Evolutionary conservation across 495 filamentous ascomycete species (phyloP).

Genomic region (Daldinia bambusicola): DNA sequence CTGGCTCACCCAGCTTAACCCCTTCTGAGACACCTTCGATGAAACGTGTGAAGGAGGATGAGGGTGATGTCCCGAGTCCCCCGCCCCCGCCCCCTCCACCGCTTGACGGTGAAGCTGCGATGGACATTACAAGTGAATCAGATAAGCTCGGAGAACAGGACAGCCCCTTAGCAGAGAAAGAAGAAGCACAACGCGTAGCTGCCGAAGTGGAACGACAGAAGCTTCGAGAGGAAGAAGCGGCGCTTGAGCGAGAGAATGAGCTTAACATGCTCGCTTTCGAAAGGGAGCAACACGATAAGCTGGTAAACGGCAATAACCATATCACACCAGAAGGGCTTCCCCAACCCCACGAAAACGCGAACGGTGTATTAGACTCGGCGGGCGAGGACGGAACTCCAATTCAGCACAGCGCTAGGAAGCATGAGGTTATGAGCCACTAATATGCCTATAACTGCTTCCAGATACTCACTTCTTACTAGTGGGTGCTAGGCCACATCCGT

Average conservation of each 20-base stretch:
- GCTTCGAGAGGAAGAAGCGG: constrained; percentile 45
- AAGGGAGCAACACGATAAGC: constrained; percentile 40
- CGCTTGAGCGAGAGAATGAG: constrained; percentile 48
- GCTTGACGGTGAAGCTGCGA: constrained; percentile 45
- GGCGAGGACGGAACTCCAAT: constrained; percentile 16
- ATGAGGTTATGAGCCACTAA: constrained; percentile 51
- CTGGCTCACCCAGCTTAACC: constrained; percentile 47
- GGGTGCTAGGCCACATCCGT: not conserved
- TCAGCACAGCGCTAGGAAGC: constrained; percentile 38
- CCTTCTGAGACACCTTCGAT: constrained; percentile 58
- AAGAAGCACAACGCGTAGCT: constrained; percentile 55
- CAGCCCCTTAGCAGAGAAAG: constrained; percentile 50
- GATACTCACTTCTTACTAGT: not conserved
- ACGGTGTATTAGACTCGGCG: constrained; percentile 11
- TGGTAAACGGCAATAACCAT: constrained; percentile 31
- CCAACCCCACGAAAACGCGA: constrained; percentile 11
- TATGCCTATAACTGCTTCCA: not conserved
- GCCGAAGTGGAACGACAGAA: constrained; percentile 53
- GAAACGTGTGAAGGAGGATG: constrained; percentile 63
- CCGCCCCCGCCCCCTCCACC: constrained; percentile 57
- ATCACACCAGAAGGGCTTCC: constrained; percentile 4
- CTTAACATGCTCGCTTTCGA: constrained; percentile 51
- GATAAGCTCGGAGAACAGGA: constrained; percentile 58
- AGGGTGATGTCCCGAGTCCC: constrained; percentile 46
- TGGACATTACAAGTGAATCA: constrained; percentile 49